phyloP scores from a whole-genome alignment of 495 filamentous ascomycete species.

The Trichoderma gamsii region DNA sequence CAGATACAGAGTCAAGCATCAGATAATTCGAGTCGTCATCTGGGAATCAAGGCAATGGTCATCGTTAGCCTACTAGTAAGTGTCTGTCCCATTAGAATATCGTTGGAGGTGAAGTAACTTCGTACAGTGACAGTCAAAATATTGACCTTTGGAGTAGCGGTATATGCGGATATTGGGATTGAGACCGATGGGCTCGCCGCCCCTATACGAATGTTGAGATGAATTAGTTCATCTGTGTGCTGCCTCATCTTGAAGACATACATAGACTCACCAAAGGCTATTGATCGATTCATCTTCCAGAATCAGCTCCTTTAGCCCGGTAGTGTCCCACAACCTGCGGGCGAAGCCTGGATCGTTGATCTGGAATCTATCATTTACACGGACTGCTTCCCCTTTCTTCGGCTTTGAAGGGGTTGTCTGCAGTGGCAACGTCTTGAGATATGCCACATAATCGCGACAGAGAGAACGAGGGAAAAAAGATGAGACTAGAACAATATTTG shows the following conservation, averaged over 20 bases:
- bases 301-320: constrained; percentile 49
- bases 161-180: constrained; percentile 90
- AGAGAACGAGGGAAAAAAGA: constrained; percentile 74
- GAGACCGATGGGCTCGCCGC: constrained; percentile 75
- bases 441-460: constrained; percentile 75
- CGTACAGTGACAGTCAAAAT: constrained; percentile 81
- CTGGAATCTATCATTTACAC: constrained; percentile 90
- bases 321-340: constrained; percentile 62
- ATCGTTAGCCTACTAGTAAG: not conserved
- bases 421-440: constrained; percentile 68
- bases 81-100: not conserved
- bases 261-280: constrained; percentile 4
- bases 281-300: constrained; percentile 33
- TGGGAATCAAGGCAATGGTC: constrained; percentile 24
- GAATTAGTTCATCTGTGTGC: not conserved
- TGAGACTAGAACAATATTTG: constrained; percentile 69
- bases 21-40: constrained; percentile 76
- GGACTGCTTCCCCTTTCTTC: constrained; percentile 75
- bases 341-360: constrained; percentile 72
- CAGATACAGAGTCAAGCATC: constrained; percentile 49
- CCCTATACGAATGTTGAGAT: constrained; percentile 48
- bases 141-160: constrained; percentile 80
- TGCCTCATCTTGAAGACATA: not conserved
- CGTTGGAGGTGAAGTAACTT: not conserved
- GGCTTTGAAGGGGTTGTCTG: constrained; percentile 77